phyloP scores from a whole-genome alignment of 1,284 basidiomycete species.

The Ustilago sp. region DNA sequence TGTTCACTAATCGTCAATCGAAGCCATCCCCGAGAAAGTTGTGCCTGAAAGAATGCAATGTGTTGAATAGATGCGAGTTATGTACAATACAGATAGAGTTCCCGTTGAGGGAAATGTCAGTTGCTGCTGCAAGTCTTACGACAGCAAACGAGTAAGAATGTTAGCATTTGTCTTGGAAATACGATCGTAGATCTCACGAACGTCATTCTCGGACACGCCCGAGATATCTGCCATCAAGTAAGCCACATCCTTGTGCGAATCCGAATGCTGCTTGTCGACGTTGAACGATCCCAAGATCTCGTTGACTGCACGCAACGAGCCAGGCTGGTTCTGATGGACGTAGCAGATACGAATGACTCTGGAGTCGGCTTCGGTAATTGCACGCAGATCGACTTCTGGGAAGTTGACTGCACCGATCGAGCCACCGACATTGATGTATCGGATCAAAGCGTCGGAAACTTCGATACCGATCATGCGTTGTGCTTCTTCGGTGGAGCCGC shows the following conservation, averaged over 20 bases:
- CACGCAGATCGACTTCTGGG: slow-evolving; percentile 97
- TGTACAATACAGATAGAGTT: not conserved
- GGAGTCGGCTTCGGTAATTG: slow-evolving; percentile 81
- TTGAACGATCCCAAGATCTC: slow-evolving; percentile 91
- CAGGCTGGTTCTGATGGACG: slow-evolving; percentile 96
- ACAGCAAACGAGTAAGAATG: slow-evolving; percentile 61
- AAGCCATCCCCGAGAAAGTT: not conserved
- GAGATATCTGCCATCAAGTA: slow-evolving; percentile 97
- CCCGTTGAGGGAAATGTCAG: not conserved
- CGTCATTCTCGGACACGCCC: slow-evolving; percentile 84
- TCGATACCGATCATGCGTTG: slow-evolving; percentile 97
- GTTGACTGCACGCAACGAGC: slow-evolving; percentile 95
- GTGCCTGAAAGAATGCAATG: not conserved
- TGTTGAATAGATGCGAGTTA: not conserved
- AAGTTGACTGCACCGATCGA: slow-evolving; percentile 96
- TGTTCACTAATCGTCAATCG: too few relatives aligned
- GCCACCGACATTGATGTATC: slow-evolving; percentile 91
- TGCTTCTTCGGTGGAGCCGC: slow-evolving; percentile 98
- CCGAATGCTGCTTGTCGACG: slow-evolving; percentile 98
- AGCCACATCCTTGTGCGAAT: slow-evolving; percentile 93
- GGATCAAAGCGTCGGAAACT: slow-evolving; percentile 84
- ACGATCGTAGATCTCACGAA: slow-evolving; percentile 83
- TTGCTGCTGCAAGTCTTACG: not conserved
- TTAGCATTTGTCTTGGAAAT: slow-evolving; percentile 78
- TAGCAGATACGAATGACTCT: slow-evolving; percentile 91